Base-by-base conservation (phyloP, 805 yeast species). In the Clavispora asparagi region DNA sequence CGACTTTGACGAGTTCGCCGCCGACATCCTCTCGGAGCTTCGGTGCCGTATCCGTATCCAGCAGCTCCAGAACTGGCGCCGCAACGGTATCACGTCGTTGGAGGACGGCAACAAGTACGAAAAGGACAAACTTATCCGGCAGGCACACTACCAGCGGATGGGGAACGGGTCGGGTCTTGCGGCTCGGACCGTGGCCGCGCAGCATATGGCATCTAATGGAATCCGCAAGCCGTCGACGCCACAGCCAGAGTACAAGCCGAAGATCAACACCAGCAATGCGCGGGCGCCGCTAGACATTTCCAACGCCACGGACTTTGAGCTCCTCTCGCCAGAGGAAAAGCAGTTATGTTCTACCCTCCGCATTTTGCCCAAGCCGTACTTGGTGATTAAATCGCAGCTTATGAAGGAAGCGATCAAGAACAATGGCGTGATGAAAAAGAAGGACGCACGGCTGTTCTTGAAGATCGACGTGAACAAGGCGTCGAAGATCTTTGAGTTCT, bases 21-120 rank as follows among this genome's bases (percentile, higher is more conserved):
- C 77, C 29, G 95, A 87, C 60, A 76, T 90, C 51, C 56, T 89
- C 39, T 80, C 81, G 11, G 99, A 94, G 65, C 75, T 88, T 43
- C 82, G 81, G 55, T 82, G 87, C 53, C 76, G 97, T 47, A 77
- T 83, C 32, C 78, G 95, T 51, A 90, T 94, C 41, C 86, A 85
- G 43, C 97, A 90, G 65, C 70, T 95, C 28, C 99, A 94, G 65
- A 92, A 85, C 60, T 95, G 96, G 89, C 78, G 99, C 52, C 77
- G 83, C 41, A 85, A 88, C 62, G 99, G 99, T 6, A 78, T 94
- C 42, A 85, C 90, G 4, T 81, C 88, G 0, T 56, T 88, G 38
- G 97, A 91, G 50, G 85, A 79, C 42, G 99, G 98, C 5, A 66
- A 73, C 30, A 86, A 83, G 62, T 94, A 81, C 62, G 99, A 94